Conservation (phyloP, 73 alveolate species). For the Paramecium primaurelia region DNA sequence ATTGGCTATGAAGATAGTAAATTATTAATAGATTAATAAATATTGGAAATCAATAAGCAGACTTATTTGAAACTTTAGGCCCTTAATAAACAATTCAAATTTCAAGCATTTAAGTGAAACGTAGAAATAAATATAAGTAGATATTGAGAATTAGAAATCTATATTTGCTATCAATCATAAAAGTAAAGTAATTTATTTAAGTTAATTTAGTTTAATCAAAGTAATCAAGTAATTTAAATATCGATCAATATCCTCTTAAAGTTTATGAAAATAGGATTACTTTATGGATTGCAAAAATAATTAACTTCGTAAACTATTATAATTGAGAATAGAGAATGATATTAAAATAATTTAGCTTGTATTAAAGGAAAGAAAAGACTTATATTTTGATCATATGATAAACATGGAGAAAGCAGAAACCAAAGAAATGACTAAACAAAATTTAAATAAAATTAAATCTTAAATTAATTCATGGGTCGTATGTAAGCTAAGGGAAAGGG, state of each 20-base stretch:
- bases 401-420: constrained; percentile 36
- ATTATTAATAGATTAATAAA: no score
- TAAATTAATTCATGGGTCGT: constrained; percentile 57
- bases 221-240: no score
- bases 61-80: not conserved
- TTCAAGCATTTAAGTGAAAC: not conserved
- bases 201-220: no score
- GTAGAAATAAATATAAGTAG: not conserved
- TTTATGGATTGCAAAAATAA: not conserved
- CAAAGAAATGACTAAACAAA: constrained; percentile 30
- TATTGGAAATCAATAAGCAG: no score
- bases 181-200: no score
- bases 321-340: constrained; percentile 45
- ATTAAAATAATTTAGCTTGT: constrained; percentile 34
- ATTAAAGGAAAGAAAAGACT: constrained; percentile 43
- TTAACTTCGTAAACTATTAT: not conserved
- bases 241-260: no score
- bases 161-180: no score
- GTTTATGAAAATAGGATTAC: no score
- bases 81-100: not conserved
- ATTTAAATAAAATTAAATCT: constrained; percentile 37
- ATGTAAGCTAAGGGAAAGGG: constrained; percentile 64
- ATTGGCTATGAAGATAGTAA: no score
- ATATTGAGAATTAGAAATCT: constrained; percentile 18
- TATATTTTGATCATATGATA: not conserved